These are phyloP conservation scores for Chytriomyces sp. DNA, from an alignment of 192 early-diverging fungal genomes.

Conservation along the genomic window DNA sequence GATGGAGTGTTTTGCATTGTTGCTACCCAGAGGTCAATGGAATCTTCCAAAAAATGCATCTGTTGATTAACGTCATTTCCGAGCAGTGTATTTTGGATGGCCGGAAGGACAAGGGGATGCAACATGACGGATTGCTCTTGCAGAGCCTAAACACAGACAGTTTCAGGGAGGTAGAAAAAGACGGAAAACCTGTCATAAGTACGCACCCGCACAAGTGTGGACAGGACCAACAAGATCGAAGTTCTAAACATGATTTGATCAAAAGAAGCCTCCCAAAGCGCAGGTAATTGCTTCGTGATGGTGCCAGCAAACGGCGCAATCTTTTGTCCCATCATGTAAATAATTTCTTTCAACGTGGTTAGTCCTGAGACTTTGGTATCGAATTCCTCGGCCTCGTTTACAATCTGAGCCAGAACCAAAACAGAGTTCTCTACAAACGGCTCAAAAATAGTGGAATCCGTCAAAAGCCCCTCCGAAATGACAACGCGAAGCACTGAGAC, in stretches of 20 bases:
- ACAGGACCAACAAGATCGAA: constrained; percentile 74
- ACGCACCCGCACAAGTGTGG: constrained; percentile 60
- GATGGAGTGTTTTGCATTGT: constrained; percentile 70
- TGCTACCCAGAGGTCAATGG: constrained; percentile 85
- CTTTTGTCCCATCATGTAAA: constrained; percentile 71
- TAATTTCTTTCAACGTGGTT: constrained; percentile 70
- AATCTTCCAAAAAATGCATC: constrained; percentile 79
- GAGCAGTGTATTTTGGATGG: constrained; percentile 77
- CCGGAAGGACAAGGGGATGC: constrained; percentile 73
- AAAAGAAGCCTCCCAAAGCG: constrained; percentile 75
- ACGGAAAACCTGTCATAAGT: constrained; percentile 52
- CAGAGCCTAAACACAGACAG: constrained; percentile 52
- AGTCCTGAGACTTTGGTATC: constrained; percentile 78
- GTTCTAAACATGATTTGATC: constrained; percentile 81
- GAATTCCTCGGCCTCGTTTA: constrained; percentile 70
- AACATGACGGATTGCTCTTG: constrained; percentile 70
- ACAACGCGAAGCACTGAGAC: constrained; percentile 63
- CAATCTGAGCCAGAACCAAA: constrained; percentile 55
- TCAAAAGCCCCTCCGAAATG: constrained; percentile 81
- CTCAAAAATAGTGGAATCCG: constrained; percentile 63
- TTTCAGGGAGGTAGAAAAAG: background rate
- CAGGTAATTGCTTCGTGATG: constrained; percentile 75
- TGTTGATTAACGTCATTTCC: constrained; percentile 42
- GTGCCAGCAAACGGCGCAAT: constrained; percentile 72
- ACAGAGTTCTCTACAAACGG: constrained; percentile 69